Percentiles rank a stretch among this genome's conserved stretches.
These are phyloP conservation scores for Russula earlei DNA, from an alignment of 768 basidiomycete species.

Conservation along the genomic window DNA sequence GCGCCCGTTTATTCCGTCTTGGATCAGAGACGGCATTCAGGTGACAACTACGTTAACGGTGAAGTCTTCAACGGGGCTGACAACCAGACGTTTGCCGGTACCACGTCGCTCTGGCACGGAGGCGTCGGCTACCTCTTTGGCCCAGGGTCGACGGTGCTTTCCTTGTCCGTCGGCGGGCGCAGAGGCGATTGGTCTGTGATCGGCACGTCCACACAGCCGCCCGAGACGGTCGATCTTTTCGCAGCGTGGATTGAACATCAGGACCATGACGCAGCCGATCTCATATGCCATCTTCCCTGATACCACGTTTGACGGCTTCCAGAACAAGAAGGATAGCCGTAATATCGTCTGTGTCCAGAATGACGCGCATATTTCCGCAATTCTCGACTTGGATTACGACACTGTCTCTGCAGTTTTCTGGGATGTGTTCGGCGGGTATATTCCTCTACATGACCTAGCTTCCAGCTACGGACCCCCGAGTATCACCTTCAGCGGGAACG, in stretches of 20 bases:
- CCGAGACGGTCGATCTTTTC: constrained; percentile 52
- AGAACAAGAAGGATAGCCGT: constrained; percentile 26
- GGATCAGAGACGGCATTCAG: constrained; percentile 47
- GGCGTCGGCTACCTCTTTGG: constrained; percentile 52
- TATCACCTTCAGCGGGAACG: constrained; percentile 32
- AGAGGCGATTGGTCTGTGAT: constrained; percentile 47
- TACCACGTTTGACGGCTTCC: constrained; percentile 32
- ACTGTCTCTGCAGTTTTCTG: constrained; percentile 49
- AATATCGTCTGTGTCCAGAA: constrained; percentile 31
- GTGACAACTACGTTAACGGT: constrained; percentile 37
- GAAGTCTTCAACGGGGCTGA: background rate
- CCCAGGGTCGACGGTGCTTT: constrained; percentile 23
- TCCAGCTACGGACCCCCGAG: constrained; percentile 26
- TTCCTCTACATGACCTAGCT: constrained; percentile 27
- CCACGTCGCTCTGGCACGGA: constrained; percentile 51
- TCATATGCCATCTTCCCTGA: constrained; percentile 53
- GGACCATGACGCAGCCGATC: constrained; percentile 20
- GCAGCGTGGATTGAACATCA: constrained; percentile 49
- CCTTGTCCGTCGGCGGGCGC: constrained; percentile 38
- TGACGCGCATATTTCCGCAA: constrained; percentile 39
- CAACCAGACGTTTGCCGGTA: constrained; percentile 23
- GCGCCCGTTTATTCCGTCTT: constrained; percentile 54
- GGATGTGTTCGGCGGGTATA: constrained; percentile 38
- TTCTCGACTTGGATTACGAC: constrained; percentile 35
- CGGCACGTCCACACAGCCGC: constrained; percentile 46